Evolutionary conservation across 1,284 basidiomycete genomes (phyloP).

Genomic region (Apiotrichum brassicae): DNA sequence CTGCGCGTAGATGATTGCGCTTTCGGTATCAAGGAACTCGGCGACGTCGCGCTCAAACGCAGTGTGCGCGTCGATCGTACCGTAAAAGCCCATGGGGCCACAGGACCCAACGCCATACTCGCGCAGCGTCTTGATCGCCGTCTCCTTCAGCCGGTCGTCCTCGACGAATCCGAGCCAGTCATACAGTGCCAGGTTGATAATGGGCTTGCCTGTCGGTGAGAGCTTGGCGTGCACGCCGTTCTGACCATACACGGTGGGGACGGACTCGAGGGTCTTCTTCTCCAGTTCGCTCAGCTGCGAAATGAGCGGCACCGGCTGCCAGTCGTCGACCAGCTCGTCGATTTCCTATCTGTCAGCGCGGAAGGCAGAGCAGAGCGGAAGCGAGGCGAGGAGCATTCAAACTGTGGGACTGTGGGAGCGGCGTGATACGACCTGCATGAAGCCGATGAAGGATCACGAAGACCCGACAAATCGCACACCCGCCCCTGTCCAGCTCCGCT

Average conservation of each 20-base stretch:
- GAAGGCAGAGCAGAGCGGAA: neutral
- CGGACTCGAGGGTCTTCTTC: slow-evolving; percentile 61
- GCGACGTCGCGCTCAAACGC: slow-evolving; percentile 83
- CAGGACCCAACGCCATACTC: slow-evolving; percentile 94
- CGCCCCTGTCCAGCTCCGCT: too few relatives aligned
- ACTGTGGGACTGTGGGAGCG: too few relatives aligned
- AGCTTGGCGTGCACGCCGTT: slow-evolving; percentile 79
- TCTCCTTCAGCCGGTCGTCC: slow-evolving; percentile 78
- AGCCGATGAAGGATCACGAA: too few relatives aligned
- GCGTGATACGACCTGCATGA: too few relatives aligned
- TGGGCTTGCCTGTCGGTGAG: slow-evolving; percentile 65
- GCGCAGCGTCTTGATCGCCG: slow-evolving; percentile 76
- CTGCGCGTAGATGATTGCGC: slow-evolving; percentile 89
- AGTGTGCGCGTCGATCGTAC: slow-evolving; percentile 90
- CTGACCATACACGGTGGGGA: slow-evolving; percentile 74
- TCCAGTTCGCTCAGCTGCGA: slow-evolving; percentile 55
- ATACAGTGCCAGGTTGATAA: slow-evolving; percentile 77
- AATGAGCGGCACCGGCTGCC: slow-evolving; percentile 80
- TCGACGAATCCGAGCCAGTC: slow-evolving; percentile 90
- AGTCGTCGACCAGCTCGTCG: slow-evolving; percentile 92
- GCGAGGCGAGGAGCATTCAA: too few relatives aligned
- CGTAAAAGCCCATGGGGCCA: slow-evolving; percentile 96
- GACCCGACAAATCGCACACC: too few relatives aligned
- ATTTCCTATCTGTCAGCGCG: slow-evolving; percentile 67
- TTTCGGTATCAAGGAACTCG: slow-evolving; percentile 81